Evolutionary conservation across 768 basidiomycete genomes (phyloP), one percentile per base, ranked within the genome.

Genomic region (Cytidiella melzeri): DNA sequence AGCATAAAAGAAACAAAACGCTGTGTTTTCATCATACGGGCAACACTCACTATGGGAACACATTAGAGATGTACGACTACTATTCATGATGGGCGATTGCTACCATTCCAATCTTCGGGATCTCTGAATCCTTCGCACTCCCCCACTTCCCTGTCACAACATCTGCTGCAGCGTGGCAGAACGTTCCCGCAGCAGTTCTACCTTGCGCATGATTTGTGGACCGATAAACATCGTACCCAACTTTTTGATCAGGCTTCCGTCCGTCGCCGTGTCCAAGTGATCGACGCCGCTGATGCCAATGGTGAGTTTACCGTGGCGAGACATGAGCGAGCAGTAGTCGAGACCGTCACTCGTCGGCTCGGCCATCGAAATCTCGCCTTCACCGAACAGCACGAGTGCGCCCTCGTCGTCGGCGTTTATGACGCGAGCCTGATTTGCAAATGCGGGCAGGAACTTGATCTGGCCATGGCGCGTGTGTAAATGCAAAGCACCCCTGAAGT

Each of bases 281-380:
- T 55, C 54, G 11, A 43, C 46, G 15, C 50, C 54, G 26, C 45
- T 47, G 12, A 55, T 40, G n/a, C 50, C 54, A 38, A 55, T 23
- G 3, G 49, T 48, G 26, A 55, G 30, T 19, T 25, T 25, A 11
- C 54, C 47, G 26, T 52, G 50, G 15, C 42, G 28, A 3, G 54
- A 43, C 9, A 27, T 34, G 26, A 55, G 24, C 19, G 50, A 42
- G 41, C 40, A 43, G 20, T n/a, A 44, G 39, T 55, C 54, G 4
- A 43, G 7, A 10, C 45, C 49, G 23, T 48, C 45, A 39, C 45
- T 48, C 12, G 45, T 45, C 9, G 45, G 41, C 40, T 51, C 50
- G 4, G 28, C 43, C 1, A 9, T 5, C 26, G 46, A 34, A 6
- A 50, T 11, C 27, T 51, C 49, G 42, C 43, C 43, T 2, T 39